Percentiles rank a stretch among this genome's conserved stretches.
Evolutionary conservation across 2,329 filamentous ascomycete species (phyloP).

Genomic region (Pseudogymnoascus sp.): DNA sequence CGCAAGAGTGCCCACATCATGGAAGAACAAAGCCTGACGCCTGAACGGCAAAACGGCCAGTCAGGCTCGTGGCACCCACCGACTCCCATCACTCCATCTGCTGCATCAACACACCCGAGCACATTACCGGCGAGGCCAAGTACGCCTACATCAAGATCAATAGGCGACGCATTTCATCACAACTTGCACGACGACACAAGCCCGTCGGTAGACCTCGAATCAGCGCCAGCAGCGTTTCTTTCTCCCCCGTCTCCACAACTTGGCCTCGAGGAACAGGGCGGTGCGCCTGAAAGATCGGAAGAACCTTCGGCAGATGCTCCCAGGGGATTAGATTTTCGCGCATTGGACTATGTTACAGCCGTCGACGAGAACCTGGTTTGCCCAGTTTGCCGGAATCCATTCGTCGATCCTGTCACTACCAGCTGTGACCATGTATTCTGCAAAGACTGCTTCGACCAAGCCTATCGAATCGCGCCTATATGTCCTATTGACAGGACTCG

Average conservation of each 20-base stretch:
- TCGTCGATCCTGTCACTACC: slow-evolving; percentile 54
- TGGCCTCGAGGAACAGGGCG: not conserved
- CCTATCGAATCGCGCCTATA: slow-evolving; percentile 34
- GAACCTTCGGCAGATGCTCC: not conserved
- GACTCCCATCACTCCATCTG: not conserved
- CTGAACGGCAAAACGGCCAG: not conserved
- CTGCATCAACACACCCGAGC: not conserved
- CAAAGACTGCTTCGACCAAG: slow-evolving; percentile 45
- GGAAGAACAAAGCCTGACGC: not conserved
- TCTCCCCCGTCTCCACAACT: not conserved
- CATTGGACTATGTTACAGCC: slow-evolving; percentile 28
- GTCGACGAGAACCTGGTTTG: slow-evolving; percentile 35
- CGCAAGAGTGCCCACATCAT: not conserved
- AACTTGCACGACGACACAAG: not conserved
- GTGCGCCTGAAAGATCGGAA: not conserved
- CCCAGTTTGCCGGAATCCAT: slow-evolving; percentile 49
- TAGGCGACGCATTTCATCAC: not conserved
- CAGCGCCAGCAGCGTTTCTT: not conserved
- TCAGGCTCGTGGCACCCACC: slow-evolving; percentile 1
- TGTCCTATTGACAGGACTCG: slow-evolving; percentile 54
- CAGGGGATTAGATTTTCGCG: slow-evolving; percentile 25
- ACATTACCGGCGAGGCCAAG: slow-evolving; percentile 5
- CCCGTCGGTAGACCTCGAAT: not conserved
- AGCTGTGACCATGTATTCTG: slow-evolving; percentile 61
- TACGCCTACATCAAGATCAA: not conserved